A percentile compares a stretch with the other conserved stretches of the same genome.
Conservation (phyloP, 352 stramenopile species). For the Phytophthora pluvialis region DNA sequence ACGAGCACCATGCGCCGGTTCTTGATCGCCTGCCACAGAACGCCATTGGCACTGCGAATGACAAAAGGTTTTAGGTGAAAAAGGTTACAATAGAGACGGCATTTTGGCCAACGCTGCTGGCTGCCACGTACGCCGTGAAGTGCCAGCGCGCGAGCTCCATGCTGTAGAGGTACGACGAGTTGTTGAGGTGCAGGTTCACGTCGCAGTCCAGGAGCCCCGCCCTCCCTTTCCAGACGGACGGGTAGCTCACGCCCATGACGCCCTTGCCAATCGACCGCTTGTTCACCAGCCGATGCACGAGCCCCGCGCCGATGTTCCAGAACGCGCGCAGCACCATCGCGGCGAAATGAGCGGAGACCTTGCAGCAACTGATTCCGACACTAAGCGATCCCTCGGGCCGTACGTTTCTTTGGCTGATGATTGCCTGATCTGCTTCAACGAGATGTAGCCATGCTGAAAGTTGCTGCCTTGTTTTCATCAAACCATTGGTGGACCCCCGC, state of each 20-base stretch:
- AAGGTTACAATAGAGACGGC: slow-evolving; percentile 7
- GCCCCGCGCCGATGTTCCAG: slow-evolving; percentile 71
- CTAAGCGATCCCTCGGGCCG: background rate
- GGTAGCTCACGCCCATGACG: slow-evolving; percentile 62
- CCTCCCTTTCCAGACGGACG: slow-evolving; percentile 71
- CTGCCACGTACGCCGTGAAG: slow-evolving; percentile 62
- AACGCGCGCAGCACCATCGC: slow-evolving; percentile 72
- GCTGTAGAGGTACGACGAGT: slow-evolving; percentile 81
- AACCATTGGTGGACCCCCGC: no score
- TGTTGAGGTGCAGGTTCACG: slow-evolving; percentile 90
- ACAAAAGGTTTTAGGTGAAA: background rate
- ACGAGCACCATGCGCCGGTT: slow-evolving; percentile 68
- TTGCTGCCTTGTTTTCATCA: no score
- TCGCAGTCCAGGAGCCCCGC: slow-evolving; percentile 80
- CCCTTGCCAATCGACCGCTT: slow-evolving; percentile 58
- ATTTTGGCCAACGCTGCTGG: background rate
- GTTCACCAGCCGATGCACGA: slow-evolving; percentile 62
- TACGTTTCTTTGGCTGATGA: slow-evolving; percentile 13
- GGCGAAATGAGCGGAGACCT: background rate
- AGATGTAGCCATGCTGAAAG: slow-evolving; percentile 14
- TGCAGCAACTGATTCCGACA: slow-evolving; percentile 1
- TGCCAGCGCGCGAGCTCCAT: slow-evolving; percentile 90
- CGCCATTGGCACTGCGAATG: slow-evolving; percentile 44
- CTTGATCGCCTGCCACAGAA: slow-evolving; percentile 66
- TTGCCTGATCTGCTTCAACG: slow-evolving; percentile 26